phyloP scores from a whole-genome alignment of 1,284 basidiomycete genomes.

The Heterobasidion annosum region DNA sequence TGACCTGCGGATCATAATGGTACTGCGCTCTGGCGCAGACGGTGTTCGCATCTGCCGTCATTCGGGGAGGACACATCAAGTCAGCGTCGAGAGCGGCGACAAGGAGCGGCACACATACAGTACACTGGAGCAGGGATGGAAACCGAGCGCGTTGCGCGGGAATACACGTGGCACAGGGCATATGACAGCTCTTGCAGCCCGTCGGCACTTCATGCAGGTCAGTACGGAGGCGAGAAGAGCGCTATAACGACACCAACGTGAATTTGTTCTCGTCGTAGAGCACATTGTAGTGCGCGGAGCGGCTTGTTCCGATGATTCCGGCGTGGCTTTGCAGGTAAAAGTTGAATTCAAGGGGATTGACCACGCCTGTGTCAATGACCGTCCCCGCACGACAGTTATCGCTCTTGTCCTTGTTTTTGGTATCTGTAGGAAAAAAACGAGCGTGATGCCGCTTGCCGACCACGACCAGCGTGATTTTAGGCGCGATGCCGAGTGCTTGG shows the following conservation, averaged over 20 bases:
- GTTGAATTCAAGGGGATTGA: constrained; percentile 68
- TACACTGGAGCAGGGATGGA: constrained; percentile 39
- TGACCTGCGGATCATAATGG: constrained; percentile 57
- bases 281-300: constrained; percentile 58
- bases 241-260: constrained; percentile 22
- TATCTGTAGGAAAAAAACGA: constrained; percentile 57
- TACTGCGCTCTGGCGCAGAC: constrained; percentile 72
- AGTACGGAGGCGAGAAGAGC: constrained; percentile 2
- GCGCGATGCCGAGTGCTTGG: constrained; percentile 36
- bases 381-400: constrained; percentile 71
- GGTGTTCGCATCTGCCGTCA: constrained; percentile 61
- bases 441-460: constrained; percentile 76
- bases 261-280: constrained; percentile 50
- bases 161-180: constrained; percentile 73
- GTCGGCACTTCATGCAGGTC: constrained; percentile 37
- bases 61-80: neutral
- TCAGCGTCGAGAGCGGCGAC: neutral
- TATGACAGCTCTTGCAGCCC: constrained; percentile 63
- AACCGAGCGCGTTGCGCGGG: constrained; percentile 62
- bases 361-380: constrained; percentile 61
- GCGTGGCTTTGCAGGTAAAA: constrained; percentile 75
- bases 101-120: constrained; percentile 38
- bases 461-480: constrained; percentile 64
- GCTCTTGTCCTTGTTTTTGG: constrained; percentile 43
- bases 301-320: constrained; percentile 44